Conservation (phyloP, 2,329 filamentous ascomycete species). For the Aspergillus latus region DNA sequence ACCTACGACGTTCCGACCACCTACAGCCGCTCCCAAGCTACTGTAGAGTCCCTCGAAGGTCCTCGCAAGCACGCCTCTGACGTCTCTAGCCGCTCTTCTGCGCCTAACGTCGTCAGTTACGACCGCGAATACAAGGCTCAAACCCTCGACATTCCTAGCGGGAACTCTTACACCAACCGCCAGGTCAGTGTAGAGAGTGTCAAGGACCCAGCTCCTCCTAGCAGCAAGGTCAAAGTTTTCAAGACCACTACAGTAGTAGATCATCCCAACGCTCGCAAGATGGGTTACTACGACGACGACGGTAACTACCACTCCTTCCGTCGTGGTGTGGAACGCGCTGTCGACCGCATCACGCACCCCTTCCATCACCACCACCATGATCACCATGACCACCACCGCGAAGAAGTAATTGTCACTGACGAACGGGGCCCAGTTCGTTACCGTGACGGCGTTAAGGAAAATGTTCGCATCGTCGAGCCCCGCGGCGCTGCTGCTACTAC, state of each 20-base stretch:
- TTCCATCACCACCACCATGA: slow-evolving; percentile 40
- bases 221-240: slow-evolving; percentile 52
- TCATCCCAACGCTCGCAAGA: slow-evolving; percentile 57
- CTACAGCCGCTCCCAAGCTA: slow-evolving; percentile 18
- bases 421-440: slow-evolving; percentile 45
- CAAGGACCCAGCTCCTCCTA: slow-evolving; percentile 32
- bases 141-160: slow-evolving; percentile 46
- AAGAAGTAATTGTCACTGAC: slow-evolving; percentile 44
- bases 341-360: slow-evolving; percentile 64
- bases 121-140: slow-evolving; percentile 29
- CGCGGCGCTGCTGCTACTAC: slow-evolving; percentile 42
- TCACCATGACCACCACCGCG: slow-evolving; percentile 36
- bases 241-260: slow-evolving; percentile 52
- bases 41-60: slow-evolving; percentile 21
- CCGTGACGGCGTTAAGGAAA: slow-evolving; percentile 12
- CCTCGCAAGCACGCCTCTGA: slow-evolving; percentile 26
- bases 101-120: slow-evolving; percentile 30
- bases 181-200: slow-evolving; percentile 36
- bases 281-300: slow-evolving; percentile 80
- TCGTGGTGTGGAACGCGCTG: slow-evolving; percentile 66
- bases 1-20: slow-evolving; percentile 46
- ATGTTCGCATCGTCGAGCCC: slow-evolving; percentile 53
- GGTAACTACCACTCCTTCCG: slow-evolving; percentile 74
- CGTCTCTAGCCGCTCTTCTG: slow-evolving; percentile 22
- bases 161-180: slow-evolving; percentile 33